Base-by-base conservation (phyloP, 225 moss, liverwort and hornwort genomes). In the Antitrichia curtipendula region DNA sequence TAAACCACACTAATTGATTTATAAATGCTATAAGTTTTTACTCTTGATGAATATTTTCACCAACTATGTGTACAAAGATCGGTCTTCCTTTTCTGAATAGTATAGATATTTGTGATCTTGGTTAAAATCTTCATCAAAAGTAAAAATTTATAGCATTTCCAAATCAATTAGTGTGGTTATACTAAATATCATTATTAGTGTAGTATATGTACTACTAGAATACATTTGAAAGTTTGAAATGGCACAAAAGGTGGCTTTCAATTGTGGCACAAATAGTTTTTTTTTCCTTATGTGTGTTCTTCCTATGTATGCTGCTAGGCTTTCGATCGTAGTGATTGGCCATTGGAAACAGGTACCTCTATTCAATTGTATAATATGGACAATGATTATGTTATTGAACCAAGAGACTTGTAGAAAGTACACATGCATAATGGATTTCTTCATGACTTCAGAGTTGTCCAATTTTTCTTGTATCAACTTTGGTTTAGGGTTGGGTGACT, bases 241-340 rank as follows among this genome's bases (percentile, higher is more conserved):
- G 1, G 22, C 6, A 75, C 8, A 7, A 23, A 34, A 1, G 25
- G 50, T 2, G 2, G 7, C 32, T 74, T 32, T 31, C 20, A 19
- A 72, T 72, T 45, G 18, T 45, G 10, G 18, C 10, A 47, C 31
- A 73, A 47, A 47, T 11, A 47, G 4, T 12, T 2, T 8, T 16
- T 19, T 73, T 19, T 49, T 2, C 1, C 20, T 20, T 21, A 12
- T 12, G 5, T 12, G 7, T 16, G 3, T 49, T 19, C 12, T 20
- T 49, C 9, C 4, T 25, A 7, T 0, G 1, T 18, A 7, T 1
- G 0, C 20, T n/a, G n/a, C 4, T 32, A 50, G 1, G 6, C 0
- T 75, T 75, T 32, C 1, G 0, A 0, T 13, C 8, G 21, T 50
- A 7, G 29, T 75, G 3, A 13, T 52, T 75, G 21, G 2, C 2